These are phyloP conservation scores for Pogostemon cablin DNA, from an alignment of 257 asterid genomes.

Conservation along the genomic window DNA sequence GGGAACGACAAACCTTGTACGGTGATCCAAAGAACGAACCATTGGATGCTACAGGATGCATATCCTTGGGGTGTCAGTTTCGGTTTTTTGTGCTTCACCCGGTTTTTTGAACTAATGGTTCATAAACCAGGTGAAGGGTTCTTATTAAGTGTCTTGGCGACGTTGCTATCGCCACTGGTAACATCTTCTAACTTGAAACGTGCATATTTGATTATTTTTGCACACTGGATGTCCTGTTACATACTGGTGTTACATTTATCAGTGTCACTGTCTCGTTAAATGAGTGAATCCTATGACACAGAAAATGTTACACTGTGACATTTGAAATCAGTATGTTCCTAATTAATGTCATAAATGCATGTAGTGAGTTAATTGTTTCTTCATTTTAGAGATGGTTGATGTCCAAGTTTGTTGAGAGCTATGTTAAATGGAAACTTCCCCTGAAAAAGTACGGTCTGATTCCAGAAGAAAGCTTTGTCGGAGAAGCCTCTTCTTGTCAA, in stretches of 20 bases:
- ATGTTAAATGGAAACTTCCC: slow-evolving; percentile 54
- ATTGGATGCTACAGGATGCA: slow-evolving; percentile 48
- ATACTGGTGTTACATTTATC: too few relatives aligned
- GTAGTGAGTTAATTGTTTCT: too few relatives aligned
- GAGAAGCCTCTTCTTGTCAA: slow-evolving; percentile 43
- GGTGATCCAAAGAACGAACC: slow-evolving; percentile 47
- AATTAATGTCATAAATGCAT: too few relatives aligned
- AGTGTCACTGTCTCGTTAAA: too few relatives aligned
- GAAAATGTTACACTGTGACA: too few relatives aligned
- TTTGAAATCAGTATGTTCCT: too few relatives aligned
- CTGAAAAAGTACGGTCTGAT: slow-evolving; percentile 56
- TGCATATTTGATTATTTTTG: not conserved
- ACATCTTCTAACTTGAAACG: not conserved
- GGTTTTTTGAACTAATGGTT: slow-evolving; percentile 57
- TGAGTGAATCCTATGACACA: too few relatives aligned
- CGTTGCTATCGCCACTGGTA: slow-evolving; percentile 60
- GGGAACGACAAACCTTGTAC: slow-evolving; percentile 57
- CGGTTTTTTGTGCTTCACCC: slow-evolving; percentile 36
- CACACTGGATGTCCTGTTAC: not conserved
- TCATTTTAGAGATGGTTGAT: slow-evolving; percentile 53
- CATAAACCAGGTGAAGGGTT: slow-evolving; percentile 65
- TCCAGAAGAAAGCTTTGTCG: slow-evolving; percentile 46
- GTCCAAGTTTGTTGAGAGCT: slow-evolving; percentile 54
- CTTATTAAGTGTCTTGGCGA: slow-evolving; percentile 38
- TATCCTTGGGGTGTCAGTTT: slow-evolving; percentile 39